Conservation (phyloP, 225 moss, liverwort and hornwort genomes). For the Bryum argenteum region DNA sequence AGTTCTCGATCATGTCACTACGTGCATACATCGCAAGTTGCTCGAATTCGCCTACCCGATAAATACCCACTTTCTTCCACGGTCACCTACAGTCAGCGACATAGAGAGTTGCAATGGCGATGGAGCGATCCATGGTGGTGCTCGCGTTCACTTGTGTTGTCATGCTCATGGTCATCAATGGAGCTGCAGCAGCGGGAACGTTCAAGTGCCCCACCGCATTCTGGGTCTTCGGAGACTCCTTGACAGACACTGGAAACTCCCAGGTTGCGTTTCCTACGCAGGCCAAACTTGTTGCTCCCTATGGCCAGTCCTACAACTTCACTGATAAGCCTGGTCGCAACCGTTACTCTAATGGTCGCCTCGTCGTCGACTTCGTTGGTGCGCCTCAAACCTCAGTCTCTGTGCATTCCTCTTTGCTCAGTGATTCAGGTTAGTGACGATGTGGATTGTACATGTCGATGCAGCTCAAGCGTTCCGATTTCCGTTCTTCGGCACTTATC, state of each 20-base stretch:
- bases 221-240: conserved; percentile 46
- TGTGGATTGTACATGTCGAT: not conserved
- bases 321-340: conserved; percentile 44
- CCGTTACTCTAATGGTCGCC: conserved; percentile 48
- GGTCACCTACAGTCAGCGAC: not conserved
- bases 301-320: conserved; percentile 31
- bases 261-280: conserved; percentile 11
- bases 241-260: conserved; percentile 43
- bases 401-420: too few relatives aligned
- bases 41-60: too few relatives aligned
- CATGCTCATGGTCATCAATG: conserved; percentile 8
- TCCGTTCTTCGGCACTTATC: conserved; percentile 46
- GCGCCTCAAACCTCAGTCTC: not conserved
- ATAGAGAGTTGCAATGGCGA: conserved; percentile 2
- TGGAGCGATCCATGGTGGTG: conserved; percentile 7
- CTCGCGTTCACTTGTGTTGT: conserved; percentile 7
- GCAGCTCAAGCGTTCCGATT: conserved; percentile 43
- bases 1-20: too few relatives aligned
- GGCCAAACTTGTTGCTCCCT: conserved; percentile 21
- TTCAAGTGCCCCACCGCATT: conserved; percentile 44
- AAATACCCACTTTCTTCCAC: too few relatives aligned
- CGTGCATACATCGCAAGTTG: too few relatives aligned
- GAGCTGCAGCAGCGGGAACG: not conserved
- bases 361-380: conserved; percentile 50
- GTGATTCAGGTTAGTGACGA: not conserved